Evolutionary conservation across 768 basidiomycete genomes (phyloP).

Genomic region (Cyathus striatus): DNA sequence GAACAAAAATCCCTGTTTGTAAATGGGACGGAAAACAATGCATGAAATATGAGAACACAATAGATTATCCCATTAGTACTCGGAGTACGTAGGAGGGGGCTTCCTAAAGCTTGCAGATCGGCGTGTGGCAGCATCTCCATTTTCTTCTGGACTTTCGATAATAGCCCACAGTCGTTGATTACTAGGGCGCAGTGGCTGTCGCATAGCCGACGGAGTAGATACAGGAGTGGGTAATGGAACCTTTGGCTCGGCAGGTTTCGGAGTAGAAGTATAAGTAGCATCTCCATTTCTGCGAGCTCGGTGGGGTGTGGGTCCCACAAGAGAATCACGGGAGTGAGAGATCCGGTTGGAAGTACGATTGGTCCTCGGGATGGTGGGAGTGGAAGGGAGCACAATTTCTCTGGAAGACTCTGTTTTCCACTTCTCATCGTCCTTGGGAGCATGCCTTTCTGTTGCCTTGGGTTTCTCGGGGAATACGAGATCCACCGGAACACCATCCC

Average conservation of each 20-base stretch:
- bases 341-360: background rate
- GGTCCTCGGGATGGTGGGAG: background rate
- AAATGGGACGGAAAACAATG: too few relatives aligned
- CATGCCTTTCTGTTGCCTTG: background rate
- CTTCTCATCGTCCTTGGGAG: too few relatives aligned
- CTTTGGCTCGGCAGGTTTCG: background rate
- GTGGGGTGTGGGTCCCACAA: background rate
- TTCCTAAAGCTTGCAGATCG: too few relatives aligned
- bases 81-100: too few relatives aligned
- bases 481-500: slow-evolving; percentile 55
- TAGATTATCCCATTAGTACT: too few relatives aligned
- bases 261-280: background rate
- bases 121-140: too few relatives aligned
- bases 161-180: background rate
- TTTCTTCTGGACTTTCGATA: background rate
- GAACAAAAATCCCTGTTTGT: too few relatives aligned
- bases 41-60: too few relatives aligned
- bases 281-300: background rate
- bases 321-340: background rate
- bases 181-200: background rate
- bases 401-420: too few relatives aligned
- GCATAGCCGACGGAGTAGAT: background rate
- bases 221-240: background rate
- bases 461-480: slow-evolving; percentile 49
- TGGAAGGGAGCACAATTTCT: background rate